Base-by-base conservation (phyloP, 495 filamentous ascomycete species). In the Podospora didyma region DNA sequence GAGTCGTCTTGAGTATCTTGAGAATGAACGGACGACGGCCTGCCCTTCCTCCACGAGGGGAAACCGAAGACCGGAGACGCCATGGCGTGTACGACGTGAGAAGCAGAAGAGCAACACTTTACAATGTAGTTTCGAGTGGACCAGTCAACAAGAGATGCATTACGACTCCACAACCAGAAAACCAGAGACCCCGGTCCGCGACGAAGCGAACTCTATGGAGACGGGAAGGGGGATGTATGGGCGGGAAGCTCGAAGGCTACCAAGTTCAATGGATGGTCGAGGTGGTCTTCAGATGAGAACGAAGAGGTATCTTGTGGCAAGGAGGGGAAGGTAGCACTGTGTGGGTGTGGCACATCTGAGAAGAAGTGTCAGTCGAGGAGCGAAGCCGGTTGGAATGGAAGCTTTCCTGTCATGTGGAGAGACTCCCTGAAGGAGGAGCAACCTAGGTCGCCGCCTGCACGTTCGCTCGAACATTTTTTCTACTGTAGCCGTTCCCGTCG, bases 21-120 rank as follows among this genome's bases (percentile, higher is more conserved):
- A 3, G 75, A 75, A 14, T 37, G 52, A 54, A 62, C 12, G 63
- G 35, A 52, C 10, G 73, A 73, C 16, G 74, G 62, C 21, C 66
- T 69, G 39, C 69, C 65, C 51, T 65, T 67, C 56, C 71, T 65
- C 74, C 73, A 75, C 9, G 75, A 63, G 48, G 68, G 64, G 56
- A 72, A 70, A 19, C 66, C 66, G 51, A 67, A 68, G 9, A 63
- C 51, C 22, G 76, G 67, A 41, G 71, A 71, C 35, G 68, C 69
- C 68, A 71, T 71, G 44, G 21, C 49, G 55, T 10, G 16, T 17
- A 34, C 20, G 39, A 49, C 35, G 19, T 31, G 16, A 44, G 19
- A 22, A 11, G 24, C 24, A 35, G 24, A 57, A 28, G 20, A 46
- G n/a, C n/a, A n/a, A 24, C 59, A 55, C 42, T 22, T 57, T 46